Base-by-base conservation (phyloP, 495 filamentous ascomycete genomes). In the Aspergillus egyptiacus region DNA sequence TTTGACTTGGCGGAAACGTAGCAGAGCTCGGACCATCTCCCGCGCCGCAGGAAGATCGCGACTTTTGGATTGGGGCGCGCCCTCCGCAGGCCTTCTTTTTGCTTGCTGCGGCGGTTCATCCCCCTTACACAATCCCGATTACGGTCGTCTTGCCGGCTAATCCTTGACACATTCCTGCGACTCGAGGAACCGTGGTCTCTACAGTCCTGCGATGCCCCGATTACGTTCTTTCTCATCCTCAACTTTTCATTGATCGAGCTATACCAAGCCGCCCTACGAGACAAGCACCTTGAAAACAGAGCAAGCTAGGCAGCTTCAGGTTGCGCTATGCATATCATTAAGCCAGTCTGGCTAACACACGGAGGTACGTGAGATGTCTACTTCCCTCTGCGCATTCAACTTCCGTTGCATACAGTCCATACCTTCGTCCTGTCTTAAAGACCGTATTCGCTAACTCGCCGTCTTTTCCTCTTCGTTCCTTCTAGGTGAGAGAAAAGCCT, bases 301-400 rank as follows among this genome's bases (percentile, higher is more conserved):
- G 33, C 6, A 20, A 31, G 33, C 17, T 10, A 51, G 15, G 42
- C 40, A 46, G 53, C 15, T 32, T 33, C 33, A 40, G 34, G 23
- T 46, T 55, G 62, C 58, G 59, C 66, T 50, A 89, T 97, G 91
- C 85, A 84, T 73, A 84, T 96, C 67, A 86, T 95, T 66, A 93
- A 91, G 75, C 91, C 91, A 50, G 78, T 83, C 53, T 97, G 91
- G 91, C 81, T 97, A 48, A 89, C 82, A 42, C 93, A 95, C 74
- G 85, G 85, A 72, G 87, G 88, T 90, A 74, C 54, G 72, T 43
- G 31, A 37, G 45, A 35, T 38, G 40, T 17, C 11, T 32, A 51
- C 33, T 54, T 55, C 53, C 62, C 52, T 50, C 50, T 53, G 48
- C 41, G 37, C 35, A 51, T 18, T 41, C 17, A 42, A 5, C 14